Base-by-base conservation (phyloP, 2,329 filamentous ascomycete genomes). In the Venturia oleaginea region DNA sequence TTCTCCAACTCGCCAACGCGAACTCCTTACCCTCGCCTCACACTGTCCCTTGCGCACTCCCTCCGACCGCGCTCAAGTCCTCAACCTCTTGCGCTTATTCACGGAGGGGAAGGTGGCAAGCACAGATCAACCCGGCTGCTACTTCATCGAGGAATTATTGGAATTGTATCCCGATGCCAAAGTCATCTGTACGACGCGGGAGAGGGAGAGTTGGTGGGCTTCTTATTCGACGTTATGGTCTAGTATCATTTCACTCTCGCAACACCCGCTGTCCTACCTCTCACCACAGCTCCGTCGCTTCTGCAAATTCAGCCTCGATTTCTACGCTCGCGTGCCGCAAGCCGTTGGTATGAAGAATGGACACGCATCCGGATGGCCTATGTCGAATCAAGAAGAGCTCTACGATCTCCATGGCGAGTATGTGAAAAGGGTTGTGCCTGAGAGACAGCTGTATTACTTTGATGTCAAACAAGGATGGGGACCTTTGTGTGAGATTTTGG, bases 161-260 rank as follows among this genome's bases (percentile, higher is more conserved):
- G 74, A 78, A 64, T 67, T 81, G 10, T 82, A 81, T 65, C 80
- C 81, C 0, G 74, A 82, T 34, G 80, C 79, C 15, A 77, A 77
- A 64, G 79, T 82, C 4, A 76, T 83, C 22, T 69, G 68, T 64
- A 72, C 71, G 3, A 61, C 67, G 13, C 65, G 71, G 5, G 68
- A 71, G 38, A 34, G 55, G 27, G 27, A 34, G 27, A 59, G 55
- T 15, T 59, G 55, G 55, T 22, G 64, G 64, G 34, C 22, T 19
- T 19, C 42, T 32, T 48, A 48, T 27, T 24, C 22, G 3, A 11
- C 46, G 10, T 22, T 48, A 24, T 48, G 22, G 22, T 10, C 13
- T 8, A 48, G 46, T 48, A 48, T 27, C 8, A 3, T 27, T 15
- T 22, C 27, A 13, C n/a, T 48, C 8, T 48, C 46, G 2, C 27